phyloP scores from a whole-genome alignment of 495 filamentous ascomycete species.

The Tuber microsphaerosporum region DNA sequence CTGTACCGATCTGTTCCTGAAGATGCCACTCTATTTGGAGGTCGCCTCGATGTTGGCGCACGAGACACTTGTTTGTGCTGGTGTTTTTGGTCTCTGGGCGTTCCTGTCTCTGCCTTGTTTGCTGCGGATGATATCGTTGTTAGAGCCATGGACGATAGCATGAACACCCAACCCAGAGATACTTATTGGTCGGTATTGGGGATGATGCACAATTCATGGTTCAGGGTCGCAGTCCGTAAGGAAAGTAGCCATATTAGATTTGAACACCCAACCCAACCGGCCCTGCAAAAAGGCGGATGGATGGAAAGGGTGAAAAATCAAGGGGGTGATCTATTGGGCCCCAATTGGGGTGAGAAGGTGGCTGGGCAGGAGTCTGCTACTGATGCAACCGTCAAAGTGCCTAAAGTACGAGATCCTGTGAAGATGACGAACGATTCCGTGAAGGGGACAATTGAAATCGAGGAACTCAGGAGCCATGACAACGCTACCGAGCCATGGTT shows the following conservation, averaged over 20 bases:
- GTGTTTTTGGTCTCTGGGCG: constrained; percentile 84
- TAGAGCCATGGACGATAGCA: constrained; percentile 83
- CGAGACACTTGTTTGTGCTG: constrained; percentile 82
- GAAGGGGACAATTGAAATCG: constrained; percentile 56
- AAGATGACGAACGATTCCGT: constrained; percentile 72
- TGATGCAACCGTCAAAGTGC: constrained; percentile 22
- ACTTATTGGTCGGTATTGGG: constrained; percentile 97
- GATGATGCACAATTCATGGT: constrained; percentile 99
- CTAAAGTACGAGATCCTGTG: constrained; percentile 55
- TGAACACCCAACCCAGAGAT: constrained; percentile 81
- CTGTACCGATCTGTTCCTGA: constrained; percentile 55
- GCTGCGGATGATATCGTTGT: constrained; percentile 68
- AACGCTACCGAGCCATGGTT: constrained; percentile 73
- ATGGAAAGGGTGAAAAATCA: constrained; percentile 91
- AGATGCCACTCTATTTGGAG: constrained; percentile 64
- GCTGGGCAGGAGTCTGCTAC: constrained; percentile 43
- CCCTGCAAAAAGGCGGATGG: constrained; percentile 71
- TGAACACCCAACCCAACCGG: constrained; percentile 85
- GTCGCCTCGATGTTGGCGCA: constrained; percentile 72
- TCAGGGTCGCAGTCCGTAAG: constrained; percentile 67
- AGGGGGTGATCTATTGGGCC: constrained; percentile 73
- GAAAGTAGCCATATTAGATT: constrained; percentile 59
- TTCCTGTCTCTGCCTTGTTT: constrained; percentile 57
- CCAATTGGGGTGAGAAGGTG: constrained; percentile 77
- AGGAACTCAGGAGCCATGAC: constrained; percentile 67